Conservation (phyloP, 345 rosid species). For the Gossypium thurberi region DNA sequence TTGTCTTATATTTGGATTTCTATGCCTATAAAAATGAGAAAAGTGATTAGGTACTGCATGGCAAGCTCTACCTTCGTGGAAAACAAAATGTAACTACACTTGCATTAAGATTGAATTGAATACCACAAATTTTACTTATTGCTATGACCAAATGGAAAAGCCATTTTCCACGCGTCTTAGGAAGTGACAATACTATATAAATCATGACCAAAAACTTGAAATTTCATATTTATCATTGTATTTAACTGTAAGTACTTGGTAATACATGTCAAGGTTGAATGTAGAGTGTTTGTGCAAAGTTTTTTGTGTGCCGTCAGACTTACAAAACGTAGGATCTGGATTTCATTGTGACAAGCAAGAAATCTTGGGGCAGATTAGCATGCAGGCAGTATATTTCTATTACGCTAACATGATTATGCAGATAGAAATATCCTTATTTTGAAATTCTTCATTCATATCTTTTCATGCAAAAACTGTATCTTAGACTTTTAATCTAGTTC, state of each 20-base stretch:
- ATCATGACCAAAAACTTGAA: neutral
- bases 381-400: neutral
- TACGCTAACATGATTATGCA: neutral
- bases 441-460: neutral
- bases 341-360: neutral
- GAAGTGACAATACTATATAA: neutral
- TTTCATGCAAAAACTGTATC: neutral
- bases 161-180: neutral
- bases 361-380: neutral
- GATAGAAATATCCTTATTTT: neutral
- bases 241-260: neutral
- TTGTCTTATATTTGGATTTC: constrained; percentile 31
- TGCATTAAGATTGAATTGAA: neutral
- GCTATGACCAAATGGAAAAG: neutral
- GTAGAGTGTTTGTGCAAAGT: neutral
- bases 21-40: constrained; percentile 23
- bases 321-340: neutral
- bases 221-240: neutral
- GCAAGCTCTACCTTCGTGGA: neutral
- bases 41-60: neutral
- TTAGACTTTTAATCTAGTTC: neutral
- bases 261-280: neutral
- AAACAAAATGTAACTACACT: neutral
- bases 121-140: neutral
- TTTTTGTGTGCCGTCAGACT: neutral